A percentile compares a stretch with the other conserved stretches of the same genome.
Conservation (phyloP, 495 filamentous ascomycete species). For the Poronia punctata region DNA sequence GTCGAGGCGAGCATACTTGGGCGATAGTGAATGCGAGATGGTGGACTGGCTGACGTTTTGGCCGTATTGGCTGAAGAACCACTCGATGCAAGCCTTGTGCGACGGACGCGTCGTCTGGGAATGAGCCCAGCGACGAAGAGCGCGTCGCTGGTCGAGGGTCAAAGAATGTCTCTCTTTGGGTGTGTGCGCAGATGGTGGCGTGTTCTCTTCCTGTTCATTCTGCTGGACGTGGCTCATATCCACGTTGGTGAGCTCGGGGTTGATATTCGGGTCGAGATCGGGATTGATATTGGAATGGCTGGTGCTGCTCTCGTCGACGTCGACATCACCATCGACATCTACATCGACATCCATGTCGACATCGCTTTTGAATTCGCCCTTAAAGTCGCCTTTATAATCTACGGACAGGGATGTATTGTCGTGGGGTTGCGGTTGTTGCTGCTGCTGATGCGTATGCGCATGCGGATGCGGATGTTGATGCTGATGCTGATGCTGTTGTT, state of each 20-base stretch:
- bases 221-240: not conserved
- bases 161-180: constrained; percentile 43
- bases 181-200: constrained; percentile 6
- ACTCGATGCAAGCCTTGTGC: constrained; percentile 49
- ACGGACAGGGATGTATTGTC: not conserved
- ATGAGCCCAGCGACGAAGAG: constrained; percentile 45
- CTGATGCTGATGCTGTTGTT: not conserved
- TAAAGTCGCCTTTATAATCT: not conserved
- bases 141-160: constrained; percentile 46
- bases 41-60: constrained; percentile 48
- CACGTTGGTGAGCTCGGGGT: constrained; percentile 2
- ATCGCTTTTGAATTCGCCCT: not conserved
- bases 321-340: constrained; percentile 7
- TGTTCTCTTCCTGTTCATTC: not conserved
- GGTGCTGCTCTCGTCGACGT: constrained; percentile 8
- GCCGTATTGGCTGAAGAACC: constrained; percentile 43
- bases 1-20: constrained; percentile 48
- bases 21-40: constrained; percentile 45
- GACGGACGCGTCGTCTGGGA: constrained; percentile 40
- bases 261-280: constrained; percentile 6
- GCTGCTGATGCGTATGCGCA: not conserved
- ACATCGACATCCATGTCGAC: not conserved
- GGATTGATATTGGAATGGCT: constrained; percentile 10
- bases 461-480: not conserved
- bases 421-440: not conserved